Conservation (phyloP, 2,329 filamentous ascomycete species). For the Cladobotryum mycophilum region DNA sequence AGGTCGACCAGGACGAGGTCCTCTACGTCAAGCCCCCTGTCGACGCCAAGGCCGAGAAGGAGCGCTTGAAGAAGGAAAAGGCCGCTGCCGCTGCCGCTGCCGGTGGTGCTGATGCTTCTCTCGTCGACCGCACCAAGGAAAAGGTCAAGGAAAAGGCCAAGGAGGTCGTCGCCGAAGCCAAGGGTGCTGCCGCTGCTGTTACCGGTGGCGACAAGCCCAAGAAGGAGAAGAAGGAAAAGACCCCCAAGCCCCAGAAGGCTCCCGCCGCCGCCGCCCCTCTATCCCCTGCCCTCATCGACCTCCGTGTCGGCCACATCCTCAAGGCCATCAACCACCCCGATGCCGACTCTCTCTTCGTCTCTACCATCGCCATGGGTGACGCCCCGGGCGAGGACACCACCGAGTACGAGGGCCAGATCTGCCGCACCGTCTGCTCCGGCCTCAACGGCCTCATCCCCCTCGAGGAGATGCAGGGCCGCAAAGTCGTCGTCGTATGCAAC, state of each 20-base stretch:
- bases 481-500: constrained; percentile 94
- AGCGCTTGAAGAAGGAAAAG: constrained; percentile 95
- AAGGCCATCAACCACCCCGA: constrained; percentile 95
- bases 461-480: constrained; percentile 93
- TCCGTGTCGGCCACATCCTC: constrained; percentile 94
- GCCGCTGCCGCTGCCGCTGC: constrained; percentile 57
- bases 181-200: constrained; percentile 29
- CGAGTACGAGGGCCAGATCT: constrained; percentile 85
- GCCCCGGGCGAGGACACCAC: constrained; percentile 80
- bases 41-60: constrained; percentile 92
- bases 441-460: constrained; percentile 89
- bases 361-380: constrained; percentile 92
- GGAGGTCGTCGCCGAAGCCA: constrained; percentile 44
- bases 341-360: constrained; percentile 91
- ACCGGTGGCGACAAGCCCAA: constrained; percentile 43
- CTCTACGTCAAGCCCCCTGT: constrained; percentile 83
- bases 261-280: constrained; percentile 66
- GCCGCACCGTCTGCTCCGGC: constrained; percentile 93
- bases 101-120: constrained; percentile 41
- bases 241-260: constrained; percentile 65
- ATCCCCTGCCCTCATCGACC: constrained; percentile 81
- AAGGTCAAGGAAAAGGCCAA: constrained; percentile 51
- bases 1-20: constrained; percentile 72
- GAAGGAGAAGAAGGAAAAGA: constrained; percentile 90
- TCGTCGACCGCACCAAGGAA: constrained; percentile 57